phyloP scores from a whole-genome alignment of 257 asterid species.

The Ehretia macrophylla region DNA sequence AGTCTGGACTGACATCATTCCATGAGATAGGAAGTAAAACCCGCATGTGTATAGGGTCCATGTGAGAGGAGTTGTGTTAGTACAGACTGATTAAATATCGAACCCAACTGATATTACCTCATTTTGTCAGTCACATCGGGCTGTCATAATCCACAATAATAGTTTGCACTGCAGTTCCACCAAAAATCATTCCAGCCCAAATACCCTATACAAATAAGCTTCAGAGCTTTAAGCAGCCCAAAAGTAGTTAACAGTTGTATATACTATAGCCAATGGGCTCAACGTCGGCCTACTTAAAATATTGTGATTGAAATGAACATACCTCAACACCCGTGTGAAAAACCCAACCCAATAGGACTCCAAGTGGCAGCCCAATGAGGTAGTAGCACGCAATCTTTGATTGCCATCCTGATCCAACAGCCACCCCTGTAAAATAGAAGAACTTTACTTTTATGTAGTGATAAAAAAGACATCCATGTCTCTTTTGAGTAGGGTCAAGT shows the following conservation, averaged over 20 bases:
- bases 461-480: too few species aligned
- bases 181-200: conserved; percentile 57
- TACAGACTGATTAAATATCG: too few species aligned
- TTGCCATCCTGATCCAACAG: conserved; percentile 59
- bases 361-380: conserved; percentile 50
- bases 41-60: too few species aligned
- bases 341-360: conserved; percentile 31
- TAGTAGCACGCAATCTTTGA: conserved; percentile 43
- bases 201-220: conserved; percentile 32
- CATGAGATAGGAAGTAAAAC: too few species aligned
- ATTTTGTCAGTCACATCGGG: conserved; percentile 39
- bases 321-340: conserved; percentile 39
- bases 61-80: too few species aligned
- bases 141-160: conserved; percentile 23
- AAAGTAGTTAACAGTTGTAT: too few species aligned
- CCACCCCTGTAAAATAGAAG: too few species aligned
- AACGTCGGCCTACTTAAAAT: neutral
- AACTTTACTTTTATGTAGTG: too few species aligned
- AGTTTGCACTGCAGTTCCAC: conserved; percentile 51
- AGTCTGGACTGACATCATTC: too few species aligned
- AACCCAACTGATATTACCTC: conserved; percentile 25
- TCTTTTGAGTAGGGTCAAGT: too few species aligned
- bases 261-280: too few species aligned
- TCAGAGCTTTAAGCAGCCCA: neutral
- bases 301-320: neutral